Conservation (phyloP, 345 rosid species). For the Brassica carinata region DNA sequence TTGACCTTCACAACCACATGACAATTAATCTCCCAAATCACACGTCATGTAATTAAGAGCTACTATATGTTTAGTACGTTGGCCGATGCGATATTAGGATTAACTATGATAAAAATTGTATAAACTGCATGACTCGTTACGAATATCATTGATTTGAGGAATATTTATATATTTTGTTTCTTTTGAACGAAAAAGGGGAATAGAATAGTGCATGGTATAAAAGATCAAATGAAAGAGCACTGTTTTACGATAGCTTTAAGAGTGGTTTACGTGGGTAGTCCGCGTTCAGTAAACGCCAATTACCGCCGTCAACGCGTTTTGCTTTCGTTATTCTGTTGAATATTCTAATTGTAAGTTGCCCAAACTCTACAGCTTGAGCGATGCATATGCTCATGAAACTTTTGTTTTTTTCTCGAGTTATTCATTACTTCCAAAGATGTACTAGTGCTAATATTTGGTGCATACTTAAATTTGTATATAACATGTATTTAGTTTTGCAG, state of each 20-base stretch:
- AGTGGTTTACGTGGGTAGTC: conserved; percentile 14
- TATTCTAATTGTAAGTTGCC: conserved; percentile 9
- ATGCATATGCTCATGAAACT: not conserved
- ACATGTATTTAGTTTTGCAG: not conserved
- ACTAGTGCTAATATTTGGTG: not conserved
- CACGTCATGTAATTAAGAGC: conserved; percentile 19
- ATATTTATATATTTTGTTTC: not conserved
- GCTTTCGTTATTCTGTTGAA: conserved; percentile 4
- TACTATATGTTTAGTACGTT: not conserved
- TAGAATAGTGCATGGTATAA: conserved; percentile 13
- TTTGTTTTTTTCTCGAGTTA: not conserved
- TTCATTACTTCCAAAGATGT: not conserved
- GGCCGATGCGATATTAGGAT: not conserved
- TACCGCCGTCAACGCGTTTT: conserved; percentile 38
- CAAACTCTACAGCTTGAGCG: not conserved
- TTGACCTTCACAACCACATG: conserved; percentile 23
- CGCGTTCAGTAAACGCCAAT: conserved; percentile 31
- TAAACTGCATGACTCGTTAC: not conserved
- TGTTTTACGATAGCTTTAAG: conserved; percentile 3
- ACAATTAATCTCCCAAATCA: not conserved
- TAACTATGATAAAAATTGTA: no score
- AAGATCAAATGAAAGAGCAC: conserved; percentile 18
- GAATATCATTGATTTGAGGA: not conserved
- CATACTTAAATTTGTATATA: not conserved
- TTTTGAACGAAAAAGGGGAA: not conserved